A percentile compares a stretch with the other conserved stretches of the same genome.
phyloP scores from a whole-genome alignment of 2,329 filamentous ascomycete species.

The Rutstroemia sp. region DNA sequence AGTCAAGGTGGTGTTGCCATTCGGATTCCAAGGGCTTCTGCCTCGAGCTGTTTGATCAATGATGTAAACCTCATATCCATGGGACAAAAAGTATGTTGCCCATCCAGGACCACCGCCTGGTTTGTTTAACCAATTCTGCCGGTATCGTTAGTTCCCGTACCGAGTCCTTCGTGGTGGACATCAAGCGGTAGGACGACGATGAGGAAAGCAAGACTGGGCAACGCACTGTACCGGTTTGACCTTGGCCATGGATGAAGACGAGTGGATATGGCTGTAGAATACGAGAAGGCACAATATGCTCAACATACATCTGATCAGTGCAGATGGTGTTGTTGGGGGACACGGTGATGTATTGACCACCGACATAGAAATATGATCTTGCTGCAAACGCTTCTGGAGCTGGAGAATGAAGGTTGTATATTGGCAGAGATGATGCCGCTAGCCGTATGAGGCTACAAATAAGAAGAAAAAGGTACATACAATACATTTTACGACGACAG shows the following conservation, averaged over 20 bases:
- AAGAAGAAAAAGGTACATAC: no score
- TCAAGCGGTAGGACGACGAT: not conserved
- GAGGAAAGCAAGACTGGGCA: not conserved
- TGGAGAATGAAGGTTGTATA: not conserved
- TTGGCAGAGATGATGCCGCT: not conserved
- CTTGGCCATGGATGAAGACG: slow-evolving; percentile 23
- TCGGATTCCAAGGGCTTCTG: slow-evolving; percentile 12
- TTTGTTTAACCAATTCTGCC: slow-evolving; percentile 38
- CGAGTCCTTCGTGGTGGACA: not conserved
- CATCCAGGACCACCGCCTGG: slow-evolving; percentile 40
- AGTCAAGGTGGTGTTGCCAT: slow-evolving; percentile 7
- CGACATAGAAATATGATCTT: slow-evolving; percentile 23
- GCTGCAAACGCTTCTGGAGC: not conserved
- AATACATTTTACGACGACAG: no score
- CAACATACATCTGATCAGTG: slow-evolving; percentile 45
- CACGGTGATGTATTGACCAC: slow-evolving; percentile 20
- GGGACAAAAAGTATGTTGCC: slow-evolving; percentile 38
- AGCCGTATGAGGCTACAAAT: no score
- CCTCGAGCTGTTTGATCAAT: slow-evolving; percentile 21
- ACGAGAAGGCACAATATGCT: slow-evolving; percentile 35
- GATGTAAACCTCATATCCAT: slow-evolving; percentile 40
- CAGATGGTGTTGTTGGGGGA: slow-evolving; percentile 10
- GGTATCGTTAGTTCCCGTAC: not conserved
- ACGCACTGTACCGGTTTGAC: slow-evolving; percentile 24
- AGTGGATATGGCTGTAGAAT: slow-evolving; percentile 17